Conservation (phyloP, 2,329 filamentous ascomycete species). For the Lasiodiplodia sp. region DNA sequence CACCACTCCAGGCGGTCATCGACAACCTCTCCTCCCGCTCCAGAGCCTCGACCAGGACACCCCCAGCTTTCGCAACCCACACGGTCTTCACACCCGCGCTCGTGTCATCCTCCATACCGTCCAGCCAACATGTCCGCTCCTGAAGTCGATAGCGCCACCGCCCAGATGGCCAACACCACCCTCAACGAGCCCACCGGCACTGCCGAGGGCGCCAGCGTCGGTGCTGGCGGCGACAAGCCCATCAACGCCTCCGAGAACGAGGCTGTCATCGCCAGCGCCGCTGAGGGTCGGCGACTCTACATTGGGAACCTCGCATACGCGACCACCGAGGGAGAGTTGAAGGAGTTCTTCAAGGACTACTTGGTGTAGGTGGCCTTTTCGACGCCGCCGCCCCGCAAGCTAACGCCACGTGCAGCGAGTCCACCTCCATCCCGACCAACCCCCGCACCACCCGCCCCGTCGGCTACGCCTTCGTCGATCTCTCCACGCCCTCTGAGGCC, state of each 20-base stretch:
- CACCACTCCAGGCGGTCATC: conserved; percentile 55
- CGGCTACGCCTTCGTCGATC: conserved; percentile 98
- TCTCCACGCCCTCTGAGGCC: conserved; percentile 92
- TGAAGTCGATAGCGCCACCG: conserved; percentile 77
- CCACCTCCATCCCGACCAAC: conserved; percentile 98
- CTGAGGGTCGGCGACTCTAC: conserved; percentile 98
- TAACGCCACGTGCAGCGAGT: conserved; percentile 72
- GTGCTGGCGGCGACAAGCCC: conserved; percentile 65
- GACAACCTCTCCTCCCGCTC: conserved; percentile 45
- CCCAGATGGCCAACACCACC: conserved; percentile 70
- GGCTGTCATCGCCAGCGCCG: conserved; percentile 94
- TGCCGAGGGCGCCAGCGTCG: conserved; percentile 62
- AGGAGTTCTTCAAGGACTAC: conserved; percentile 99
- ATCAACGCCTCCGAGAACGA: conserved; percentile 80
- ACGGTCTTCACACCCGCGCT: conserved; percentile 38
- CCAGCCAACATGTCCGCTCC: conserved; percentile 80
- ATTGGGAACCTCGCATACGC: conserved; percentile 99
- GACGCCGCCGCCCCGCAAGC: conserved; percentile 16
- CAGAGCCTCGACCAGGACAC: conserved; percentile 50
- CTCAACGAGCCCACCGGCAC: conserved; percentile 64
- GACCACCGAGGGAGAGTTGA: conserved; percentile 99
- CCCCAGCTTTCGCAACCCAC: conserved; percentile 51
- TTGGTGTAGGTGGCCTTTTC: conserved; percentile 79
- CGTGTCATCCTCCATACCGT: conserved; percentile 64
- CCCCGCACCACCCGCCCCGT: conserved; percentile 98